phyloP scores from a whole-genome alignment of 768 basidiomycete species.

The Auricularia sp. region DNA sequence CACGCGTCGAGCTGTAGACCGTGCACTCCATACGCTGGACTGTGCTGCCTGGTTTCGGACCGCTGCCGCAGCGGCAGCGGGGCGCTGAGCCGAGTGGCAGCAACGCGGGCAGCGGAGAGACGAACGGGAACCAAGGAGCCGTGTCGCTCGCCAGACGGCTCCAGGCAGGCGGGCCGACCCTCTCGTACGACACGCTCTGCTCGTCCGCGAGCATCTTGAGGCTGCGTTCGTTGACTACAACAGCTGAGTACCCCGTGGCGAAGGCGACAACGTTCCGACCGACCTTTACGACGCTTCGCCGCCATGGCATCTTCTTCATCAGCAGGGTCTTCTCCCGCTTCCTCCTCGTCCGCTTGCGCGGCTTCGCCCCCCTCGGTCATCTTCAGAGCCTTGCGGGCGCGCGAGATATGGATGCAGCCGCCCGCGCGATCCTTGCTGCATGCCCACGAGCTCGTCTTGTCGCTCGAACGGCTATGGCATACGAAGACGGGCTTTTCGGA shows the following conservation, averaged over 20 bases:
- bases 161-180: background rate
- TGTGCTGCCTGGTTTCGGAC: background rate
- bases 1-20: too few relatives aligned
- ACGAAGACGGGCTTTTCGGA: too few relatives aligned
- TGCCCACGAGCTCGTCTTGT: too few relatives aligned
- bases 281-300: background rate
- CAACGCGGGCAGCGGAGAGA: background rate
- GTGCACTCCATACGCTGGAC: too few relatives aligned
- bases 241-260: background rate
- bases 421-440: too few relatives aligned
- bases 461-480: too few relatives aligned
- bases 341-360: background rate
- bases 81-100: background rate
- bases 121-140: background rate
- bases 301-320: too few relatives aligned
- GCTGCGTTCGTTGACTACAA: background rate
- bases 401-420: too few relatives aligned
- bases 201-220: background rate
- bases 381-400: too few relatives aligned
- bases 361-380: too few relatives aligned
- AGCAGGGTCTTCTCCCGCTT: background rate
- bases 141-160: background rate
- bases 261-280: background rate
- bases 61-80: conserved; percentile 9
- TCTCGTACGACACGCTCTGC: background rate